Evolutionary conservation across 495 filamentous ascomycete species (phyloP), one percentile per base, ranked within the genome.

Genomic region (Choiromyces venosus): DNA sequence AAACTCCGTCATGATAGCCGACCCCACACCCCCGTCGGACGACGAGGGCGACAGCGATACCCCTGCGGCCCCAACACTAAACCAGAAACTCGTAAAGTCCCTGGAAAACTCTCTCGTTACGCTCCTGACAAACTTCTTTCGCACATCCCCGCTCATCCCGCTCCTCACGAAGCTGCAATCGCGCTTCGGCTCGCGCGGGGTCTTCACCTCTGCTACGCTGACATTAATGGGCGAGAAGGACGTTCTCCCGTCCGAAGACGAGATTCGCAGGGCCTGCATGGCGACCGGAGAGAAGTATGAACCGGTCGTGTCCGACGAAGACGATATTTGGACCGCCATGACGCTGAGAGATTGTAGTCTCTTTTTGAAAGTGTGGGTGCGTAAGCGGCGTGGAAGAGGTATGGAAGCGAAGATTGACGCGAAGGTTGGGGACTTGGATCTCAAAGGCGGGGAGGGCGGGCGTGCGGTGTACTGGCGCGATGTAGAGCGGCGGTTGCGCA

Each of bases 301-400:
- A 36, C 61, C 74, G 2, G 35, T 69, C 16, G n/a, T 77, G 35
- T 73, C 74, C 10, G 78, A 74, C 18, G 78, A 74, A 29, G 79
- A 81, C 36, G 79, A 81, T 44, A 76, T 81, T 25, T 81, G 79
- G 79, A 81, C 73, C 1, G 89, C 89, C 1, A 91, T 91, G 89
- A 90, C 89, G 19, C 71, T 92, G 29, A 81, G 90, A 67, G 90
- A 92, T 76, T 92, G 90, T 79, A 90, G 89, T 2, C 82, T 92
- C 71, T 91, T 87, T 74, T 75, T 91, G 71, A 87, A 85, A 82
- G 85, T 89, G 74, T 79, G 78, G 79, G 76, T 79, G 36, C 66
- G 79, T 21, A 77, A 78, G 65, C 67, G 73, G 21, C 74, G 70
- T 21, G 76, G 79, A 18, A 67, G 73, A 33, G 79, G 79, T 1